Evolutionary conservation across 768 basidiomycete species (phyloP), one percentile per base, ranked within the genome.

Genomic region (Hypsizygus marmoreus): DNA sequence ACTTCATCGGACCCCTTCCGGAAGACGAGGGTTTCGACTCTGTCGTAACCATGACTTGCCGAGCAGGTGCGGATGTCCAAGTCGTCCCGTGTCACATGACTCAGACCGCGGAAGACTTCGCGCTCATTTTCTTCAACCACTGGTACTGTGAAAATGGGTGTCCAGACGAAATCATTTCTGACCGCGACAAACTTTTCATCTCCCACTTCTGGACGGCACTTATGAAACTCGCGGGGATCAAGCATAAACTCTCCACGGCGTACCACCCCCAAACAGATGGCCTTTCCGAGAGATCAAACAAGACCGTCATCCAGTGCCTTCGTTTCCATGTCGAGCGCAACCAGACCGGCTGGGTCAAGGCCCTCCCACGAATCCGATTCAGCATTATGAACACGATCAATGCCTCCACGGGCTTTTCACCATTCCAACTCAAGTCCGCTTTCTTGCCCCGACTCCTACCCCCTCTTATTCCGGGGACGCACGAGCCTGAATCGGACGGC

Each of bases 251-350:
- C 43, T 69, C 67, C 0, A 63, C 65, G 0, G 42, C 66, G 0
- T 70, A 58, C 36, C 70, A 72, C 20, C 68, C 67, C 0, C 58
- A 73, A 34, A 69, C 64, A 0, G 63, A 72, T n/a, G n/a, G n/a
- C n/a, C n/a, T n/a, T n/a, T n/a, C n/a, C n/a, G n/a, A n/a, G n/a
- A n/a, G 29, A 60, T 67, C 0, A 22, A 66, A 66, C 32, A 56
- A 61, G 20, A 63, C 60, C 0, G 36, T 65, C 4, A 54, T 50
- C 17, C 62, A 65, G 33, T 40, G 29, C 20, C 34, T 58, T 1
- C 46, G 49, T 26, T 67, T 48, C 32, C 50, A 55, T 52, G 57
- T 63, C 11, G 45, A 58, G 6, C 14, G 48, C 1, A 55, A 58
- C 16, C 59, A 68, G 23, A 49, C 28, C 1, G 65, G 60, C 1